Evolutionary conservation across 208 protist species (phyloP), one percentile per base, ranked within the genome.

Genomic region (Leishmania mexicana): DNA sequence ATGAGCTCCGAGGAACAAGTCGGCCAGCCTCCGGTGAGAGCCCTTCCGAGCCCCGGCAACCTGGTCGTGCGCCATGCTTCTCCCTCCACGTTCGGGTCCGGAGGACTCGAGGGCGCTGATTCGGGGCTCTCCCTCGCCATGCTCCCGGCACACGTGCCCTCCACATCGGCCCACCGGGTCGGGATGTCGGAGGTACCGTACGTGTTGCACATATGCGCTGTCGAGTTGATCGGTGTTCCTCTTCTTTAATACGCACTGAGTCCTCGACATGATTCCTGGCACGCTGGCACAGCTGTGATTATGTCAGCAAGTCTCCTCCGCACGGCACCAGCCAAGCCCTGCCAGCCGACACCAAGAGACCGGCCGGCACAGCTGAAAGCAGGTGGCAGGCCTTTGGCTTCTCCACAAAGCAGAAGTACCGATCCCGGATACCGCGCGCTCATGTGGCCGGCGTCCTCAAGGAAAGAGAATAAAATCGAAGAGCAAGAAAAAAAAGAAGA

Each of bases 401-500:
- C 24, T 11, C n/a, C 28, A 64, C 28, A 11, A 64, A 11, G 58
- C 28, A 11, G 17, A 6, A 13, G 62, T 8, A 40, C 4, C 4
- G 31, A 15, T 5, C 15, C 62, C 31, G 11, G 31, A 21, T 40
- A 68, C 62, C 40, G 47, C 42, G n/a, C 65, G 42, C 13, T 28
- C 2, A 28, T 45, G 17, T 57, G 72, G 24, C 17, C 72, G 0
- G 45, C 10, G 57, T 2, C n/a, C 31, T 71, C 57, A 31, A 19
- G 31, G 42, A 42, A 60, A 53, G 49, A 73, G 67, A 49, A 47
- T 2, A 38, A n/a, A 38, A 47, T 17, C 40, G 60, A 49, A 74
- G 17, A 65, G 17, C 65, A 79, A 80, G 31, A 82, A 78, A 57
- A 68, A 77, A 86, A 49, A 21, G 11, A 74, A 21, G 45, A 0